phyloP scores from a whole-genome alignment of 176 grass and related monocot species.

The Rhynchospora breviuscula region DNA sequence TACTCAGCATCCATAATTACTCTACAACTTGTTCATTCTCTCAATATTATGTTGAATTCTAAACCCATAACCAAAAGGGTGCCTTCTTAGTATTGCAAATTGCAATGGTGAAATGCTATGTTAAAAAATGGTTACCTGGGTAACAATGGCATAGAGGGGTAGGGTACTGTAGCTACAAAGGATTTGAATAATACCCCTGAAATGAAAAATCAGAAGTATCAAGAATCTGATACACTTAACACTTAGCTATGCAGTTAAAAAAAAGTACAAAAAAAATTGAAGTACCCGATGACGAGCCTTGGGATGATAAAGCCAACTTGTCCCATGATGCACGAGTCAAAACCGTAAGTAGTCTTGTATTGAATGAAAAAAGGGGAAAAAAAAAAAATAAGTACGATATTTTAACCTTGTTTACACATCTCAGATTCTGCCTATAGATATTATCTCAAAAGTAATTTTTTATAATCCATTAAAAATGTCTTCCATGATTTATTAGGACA shows the following conservation, averaged over 20 bases:
- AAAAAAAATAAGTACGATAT: neutral
- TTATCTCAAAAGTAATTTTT: neutral
- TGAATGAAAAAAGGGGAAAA: neutral
- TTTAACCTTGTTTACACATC: neutral
- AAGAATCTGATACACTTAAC: neutral
- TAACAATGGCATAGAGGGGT: constrained; percentile 82
- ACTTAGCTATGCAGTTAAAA: neutral
- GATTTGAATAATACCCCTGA: constrained; percentile 59
- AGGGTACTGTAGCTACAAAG: constrained; percentile 91
- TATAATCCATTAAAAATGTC: neutral
- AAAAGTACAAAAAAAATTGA: neutral
- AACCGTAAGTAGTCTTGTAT: constrained; percentile 60
- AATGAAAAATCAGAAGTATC: neutral
- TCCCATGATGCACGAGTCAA: constrained; percentile 89
- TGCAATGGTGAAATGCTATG: neutral
- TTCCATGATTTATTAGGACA: neutral
- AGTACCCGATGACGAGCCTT: constrained; percentile 70
- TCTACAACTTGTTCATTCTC: neutral
- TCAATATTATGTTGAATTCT: neutral
- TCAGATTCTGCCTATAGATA: neutral
- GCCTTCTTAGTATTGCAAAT: neutral
- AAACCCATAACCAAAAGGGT: neutral
- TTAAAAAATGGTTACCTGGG: constrained; percentile 37
- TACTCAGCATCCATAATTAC: neutral
- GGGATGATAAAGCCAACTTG: constrained; percentile 58